A percentile compares a stretch with the other conserved stretches of the same genome.
phyloP scores from a whole-genome alignment of 169 alveolate species.

The Perkinsus chesapeaki region DNA sequence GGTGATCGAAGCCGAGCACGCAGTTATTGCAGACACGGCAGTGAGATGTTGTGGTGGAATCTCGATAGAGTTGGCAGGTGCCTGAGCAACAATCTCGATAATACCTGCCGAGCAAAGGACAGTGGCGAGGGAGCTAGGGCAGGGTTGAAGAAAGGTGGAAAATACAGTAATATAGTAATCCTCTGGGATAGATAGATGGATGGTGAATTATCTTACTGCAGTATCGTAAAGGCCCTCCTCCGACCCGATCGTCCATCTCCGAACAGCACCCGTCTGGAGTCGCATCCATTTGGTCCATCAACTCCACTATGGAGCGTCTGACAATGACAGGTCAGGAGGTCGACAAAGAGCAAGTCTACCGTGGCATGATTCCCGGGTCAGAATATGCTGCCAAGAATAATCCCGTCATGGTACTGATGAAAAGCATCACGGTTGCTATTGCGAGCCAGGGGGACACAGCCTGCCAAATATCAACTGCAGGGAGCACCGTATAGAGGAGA shows the following conservation, averaged over 20 bases:
- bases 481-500: neutral
- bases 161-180: too few relatives aligned
- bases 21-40: constrained; percentile 78
- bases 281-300: neutral
- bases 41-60: constrained; percentile 29
- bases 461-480: neutral
- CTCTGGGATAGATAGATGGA: too few relatives aligned
- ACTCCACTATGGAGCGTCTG: neutral
- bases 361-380: neutral
- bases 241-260: neutral
- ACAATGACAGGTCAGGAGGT: neutral
- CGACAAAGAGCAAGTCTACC: neutral
- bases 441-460: neutral
- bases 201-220: neutral
- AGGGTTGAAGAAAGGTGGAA: too few relatives aligned
- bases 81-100: neutral
- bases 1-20: constrained; percentile 76
- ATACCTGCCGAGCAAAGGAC: neutral
- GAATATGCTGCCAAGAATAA: neutral
- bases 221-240: neutral
- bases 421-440: neutral
- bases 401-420: neutral
- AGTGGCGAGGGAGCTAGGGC: neutral
- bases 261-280: neutral
- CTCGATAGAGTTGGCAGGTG: neutral